Conservation (phyloP, 371 early-diverging fungal genomes). For the Aphelidium insulamus region DNA sequence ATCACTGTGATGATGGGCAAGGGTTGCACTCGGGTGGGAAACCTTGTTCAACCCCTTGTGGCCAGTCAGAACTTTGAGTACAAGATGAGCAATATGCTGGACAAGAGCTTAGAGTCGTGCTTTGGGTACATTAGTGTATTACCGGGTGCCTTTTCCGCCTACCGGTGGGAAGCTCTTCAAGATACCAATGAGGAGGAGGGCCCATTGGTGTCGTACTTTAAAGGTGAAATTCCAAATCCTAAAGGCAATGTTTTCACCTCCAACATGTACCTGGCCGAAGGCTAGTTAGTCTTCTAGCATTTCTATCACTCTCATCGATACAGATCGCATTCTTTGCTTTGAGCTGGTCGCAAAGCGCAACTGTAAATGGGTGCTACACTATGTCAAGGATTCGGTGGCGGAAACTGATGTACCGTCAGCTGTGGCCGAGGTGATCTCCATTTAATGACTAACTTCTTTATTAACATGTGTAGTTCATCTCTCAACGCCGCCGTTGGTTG, state of each 20-base stretch:
- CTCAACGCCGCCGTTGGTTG: conserved; percentile 42
- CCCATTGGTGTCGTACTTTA: conserved; percentile 35
- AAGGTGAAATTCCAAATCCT: conserved; percentile 25
- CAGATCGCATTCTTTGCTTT: conserved; percentile 48
- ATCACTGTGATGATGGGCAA: conserved; percentile 34
- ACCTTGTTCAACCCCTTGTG: conserved; percentile 61
- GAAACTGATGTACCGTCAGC: conserved; percentile 47
- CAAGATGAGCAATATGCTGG: conserved; percentile 59
- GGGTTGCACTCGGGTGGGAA: conserved; percentile 33
- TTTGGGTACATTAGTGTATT: conserved; percentile 64
- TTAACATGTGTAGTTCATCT: conserved; percentile 14
- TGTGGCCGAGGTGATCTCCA: conserved; percentile 17
- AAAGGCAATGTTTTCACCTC: conserved; percentile 29
- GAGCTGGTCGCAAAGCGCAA: conserved; percentile 41
- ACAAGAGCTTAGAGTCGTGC: conserved; percentile 58
- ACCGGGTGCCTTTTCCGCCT: conserved; percentile 50
- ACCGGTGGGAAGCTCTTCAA: conserved; percentile 29
- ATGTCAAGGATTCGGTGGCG: conserved; percentile 38
- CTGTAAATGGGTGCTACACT: conserved; percentile 36
- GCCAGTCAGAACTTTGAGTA: conserved; percentile 76
- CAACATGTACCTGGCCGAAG: conserved; percentile 52
- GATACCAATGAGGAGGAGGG: conserved; percentile 28
- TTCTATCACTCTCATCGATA: not conserved
- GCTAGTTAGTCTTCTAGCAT: not conserved
- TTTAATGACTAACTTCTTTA: not conserved